Conservation (phyloP, 2,329 filamentous ascomycete genomes). For the Ophiosphaerella korrae region DNA sequence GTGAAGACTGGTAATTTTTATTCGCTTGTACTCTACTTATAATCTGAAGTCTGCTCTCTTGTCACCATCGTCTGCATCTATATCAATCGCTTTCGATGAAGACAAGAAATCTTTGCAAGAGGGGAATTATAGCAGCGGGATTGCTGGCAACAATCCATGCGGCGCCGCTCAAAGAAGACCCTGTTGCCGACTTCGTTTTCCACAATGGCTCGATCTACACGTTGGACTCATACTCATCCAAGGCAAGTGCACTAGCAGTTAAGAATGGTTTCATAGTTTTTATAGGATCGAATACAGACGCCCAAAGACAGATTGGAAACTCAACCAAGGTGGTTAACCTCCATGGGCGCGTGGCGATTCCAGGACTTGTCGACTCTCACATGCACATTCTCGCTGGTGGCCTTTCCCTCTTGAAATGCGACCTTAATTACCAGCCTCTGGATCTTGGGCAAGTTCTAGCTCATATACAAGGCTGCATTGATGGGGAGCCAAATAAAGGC, state of each 20-base stretch:
- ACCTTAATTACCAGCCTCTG: conserved; percentile 6
- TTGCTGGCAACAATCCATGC: neutral
- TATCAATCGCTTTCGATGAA: neutral
- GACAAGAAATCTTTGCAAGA: neutral
- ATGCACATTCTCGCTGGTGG: conserved; percentile 6
- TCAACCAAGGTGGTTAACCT: conserved; percentile 4
- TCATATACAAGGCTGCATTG: conserved; percentile 3
- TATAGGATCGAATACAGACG: conserved; percentile 2
- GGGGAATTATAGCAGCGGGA: neutral
- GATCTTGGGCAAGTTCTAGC: neutral
- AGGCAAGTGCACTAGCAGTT: neutral
- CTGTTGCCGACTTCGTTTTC: neutral
- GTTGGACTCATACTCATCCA: conserved; percentile 1
- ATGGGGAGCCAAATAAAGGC: conserved; percentile 1
- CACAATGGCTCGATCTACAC: conserved; percentile 9
- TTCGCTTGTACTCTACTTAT: too few relatives aligned
- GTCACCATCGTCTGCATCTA: too few relatives aligned
- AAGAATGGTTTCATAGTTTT: conserved; percentile 4
- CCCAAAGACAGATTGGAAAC: neutral
- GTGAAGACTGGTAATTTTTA: too few relatives aligned
- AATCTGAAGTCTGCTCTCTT: too few relatives aligned
- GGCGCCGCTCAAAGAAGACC: neutral
- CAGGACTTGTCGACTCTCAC: conserved; percentile 4
- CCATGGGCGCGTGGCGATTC: conserved; percentile 3
- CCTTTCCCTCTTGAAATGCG: conserved; percentile 5